Percentiles rank a stretch among this genome's conserved stretches.
phyloP scores from a whole-genome alignment of 257 asterid genomes.

The Solanum boliviense region DNA sequence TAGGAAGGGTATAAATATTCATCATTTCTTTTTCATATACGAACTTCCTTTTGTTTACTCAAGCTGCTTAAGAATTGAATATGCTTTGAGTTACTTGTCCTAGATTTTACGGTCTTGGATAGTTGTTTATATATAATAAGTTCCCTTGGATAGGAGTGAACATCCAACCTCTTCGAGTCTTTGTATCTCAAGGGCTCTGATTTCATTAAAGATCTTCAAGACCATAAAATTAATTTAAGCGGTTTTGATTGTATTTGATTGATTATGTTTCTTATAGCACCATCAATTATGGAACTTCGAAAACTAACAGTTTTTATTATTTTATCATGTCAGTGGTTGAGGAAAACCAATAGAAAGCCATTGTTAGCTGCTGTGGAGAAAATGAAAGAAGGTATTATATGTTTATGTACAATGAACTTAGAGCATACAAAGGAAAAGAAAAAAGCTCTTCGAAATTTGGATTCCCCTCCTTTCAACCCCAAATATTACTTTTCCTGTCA shows the following conservation, averaged over 20 bases:
- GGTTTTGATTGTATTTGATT: background rate
- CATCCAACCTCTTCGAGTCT: background rate
- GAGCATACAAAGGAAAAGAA: background rate
- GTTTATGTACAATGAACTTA: background rate
- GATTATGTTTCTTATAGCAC: background rate
- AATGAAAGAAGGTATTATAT: constrained; percentile 42
- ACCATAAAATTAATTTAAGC: background rate
- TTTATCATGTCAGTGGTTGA: constrained; percentile 62
- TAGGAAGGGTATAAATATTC: background rate
- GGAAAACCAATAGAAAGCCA: constrained; percentile 71
- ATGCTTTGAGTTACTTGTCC: background rate
- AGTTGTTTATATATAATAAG: background rate
- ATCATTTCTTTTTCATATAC: background rate
- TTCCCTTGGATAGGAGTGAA: background rate
- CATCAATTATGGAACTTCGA: background rate
- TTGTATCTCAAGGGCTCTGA: background rate
- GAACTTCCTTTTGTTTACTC: background rate
- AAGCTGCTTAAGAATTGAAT: background rate
- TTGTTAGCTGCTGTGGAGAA: constrained; percentile 85
- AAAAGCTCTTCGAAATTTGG: background rate
- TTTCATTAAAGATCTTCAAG: background rate
- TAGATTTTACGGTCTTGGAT: background rate
- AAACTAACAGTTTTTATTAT: background rate
- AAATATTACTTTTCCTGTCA: background rate
- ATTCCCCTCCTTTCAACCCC: background rate